phyloP scores from a whole-genome alignment of 768 basidiomycete species.

The Kwoniella dejecticola region DNA sequence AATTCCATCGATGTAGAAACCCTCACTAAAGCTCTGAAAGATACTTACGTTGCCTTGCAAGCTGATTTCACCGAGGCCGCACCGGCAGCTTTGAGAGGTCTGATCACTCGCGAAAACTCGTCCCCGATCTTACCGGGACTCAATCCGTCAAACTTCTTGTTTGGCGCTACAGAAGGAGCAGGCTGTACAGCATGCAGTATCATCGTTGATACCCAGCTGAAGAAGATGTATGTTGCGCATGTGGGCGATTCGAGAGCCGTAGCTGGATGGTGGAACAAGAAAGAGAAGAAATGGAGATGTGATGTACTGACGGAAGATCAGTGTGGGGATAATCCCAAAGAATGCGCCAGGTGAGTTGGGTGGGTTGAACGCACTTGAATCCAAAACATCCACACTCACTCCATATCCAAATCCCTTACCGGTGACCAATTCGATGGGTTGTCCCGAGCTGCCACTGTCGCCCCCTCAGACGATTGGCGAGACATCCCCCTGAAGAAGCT shows the following conservation, averaged over 20 bases:
- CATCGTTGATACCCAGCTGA: neutral
- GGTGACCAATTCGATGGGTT: too few relatives aligned
- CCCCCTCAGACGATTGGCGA: neutral
- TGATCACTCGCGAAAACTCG: neutral
- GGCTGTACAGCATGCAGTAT: neutral
- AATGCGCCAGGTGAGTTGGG: conserved; percentile 70
- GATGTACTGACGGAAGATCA: conserved; percentile 91
- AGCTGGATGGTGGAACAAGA: conserved; percentile 67
- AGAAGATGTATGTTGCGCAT: conserved; percentile 81
- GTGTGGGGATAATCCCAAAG: conserved; percentile 84
- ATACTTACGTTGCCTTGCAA: conserved; percentile 81
- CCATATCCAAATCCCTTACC: too few relatives aligned
- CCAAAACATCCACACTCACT: too few relatives aligned
- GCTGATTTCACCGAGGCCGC: conserved; percentile 76
- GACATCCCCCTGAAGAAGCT: conserved; percentile 19
- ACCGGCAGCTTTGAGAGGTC: conserved; percentile 62
- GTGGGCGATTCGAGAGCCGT: conserved; percentile 92
- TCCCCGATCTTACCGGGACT: neutral
- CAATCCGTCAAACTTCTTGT: neutral
- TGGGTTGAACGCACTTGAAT: too few relatives aligned
- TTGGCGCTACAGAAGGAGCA: neutral
- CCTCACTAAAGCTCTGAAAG: conserved; percentile 54
- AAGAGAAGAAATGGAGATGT: conserved; percentile 76
- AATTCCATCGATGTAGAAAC: neutral
- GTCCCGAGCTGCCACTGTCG: too few relatives aligned